phyloP scores from a whole-genome alignment of 2,329 filamentous ascomycete genomes.

The Verticillium tricorpus region DNA sequence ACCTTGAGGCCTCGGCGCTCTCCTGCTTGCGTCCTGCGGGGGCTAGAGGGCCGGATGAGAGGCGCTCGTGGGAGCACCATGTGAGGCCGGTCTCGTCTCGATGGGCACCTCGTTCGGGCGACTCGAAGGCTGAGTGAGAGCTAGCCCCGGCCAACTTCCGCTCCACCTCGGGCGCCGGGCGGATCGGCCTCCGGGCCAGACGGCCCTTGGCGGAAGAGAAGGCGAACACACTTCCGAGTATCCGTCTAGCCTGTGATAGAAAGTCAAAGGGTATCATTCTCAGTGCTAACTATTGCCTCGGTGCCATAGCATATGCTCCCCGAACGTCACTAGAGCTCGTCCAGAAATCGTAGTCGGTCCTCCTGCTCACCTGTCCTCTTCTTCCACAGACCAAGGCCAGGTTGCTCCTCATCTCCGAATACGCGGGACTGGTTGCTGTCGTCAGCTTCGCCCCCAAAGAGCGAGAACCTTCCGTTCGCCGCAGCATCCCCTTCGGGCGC shows the following conservation, averaged over 20 bases:
- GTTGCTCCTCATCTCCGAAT: background rate
- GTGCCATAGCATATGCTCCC: background rate
- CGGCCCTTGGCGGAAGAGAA: background rate
- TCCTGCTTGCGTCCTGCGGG: background rate
- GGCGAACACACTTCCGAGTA: background rate
- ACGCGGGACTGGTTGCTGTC: background rate
- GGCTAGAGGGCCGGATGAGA: too few relatives aligned
- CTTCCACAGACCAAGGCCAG: conserved; percentile 10
- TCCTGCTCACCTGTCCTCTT: conserved; percentile 21
- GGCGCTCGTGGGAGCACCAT: background rate
- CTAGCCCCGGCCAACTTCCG: background rate
- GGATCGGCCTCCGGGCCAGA: background rate
- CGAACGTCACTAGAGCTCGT: conserved; percentile 34
- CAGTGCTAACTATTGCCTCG: background rate
- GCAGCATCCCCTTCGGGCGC: conserved; percentile 3
- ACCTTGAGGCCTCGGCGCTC: background rate
- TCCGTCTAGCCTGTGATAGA: background rate
- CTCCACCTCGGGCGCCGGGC: background rate
- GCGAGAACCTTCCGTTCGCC: background rate
- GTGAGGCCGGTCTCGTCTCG: background rate
- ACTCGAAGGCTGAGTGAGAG: background rate
- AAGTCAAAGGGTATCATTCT: background rate
- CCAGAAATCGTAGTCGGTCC: conserved; percentile 37
- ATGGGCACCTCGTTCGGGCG: background rate
- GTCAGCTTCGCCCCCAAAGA: background rate